Base-by-base conservation (phyloP, 768 basidiomycete species). In the Plicaturopsis crispa region DNA sequence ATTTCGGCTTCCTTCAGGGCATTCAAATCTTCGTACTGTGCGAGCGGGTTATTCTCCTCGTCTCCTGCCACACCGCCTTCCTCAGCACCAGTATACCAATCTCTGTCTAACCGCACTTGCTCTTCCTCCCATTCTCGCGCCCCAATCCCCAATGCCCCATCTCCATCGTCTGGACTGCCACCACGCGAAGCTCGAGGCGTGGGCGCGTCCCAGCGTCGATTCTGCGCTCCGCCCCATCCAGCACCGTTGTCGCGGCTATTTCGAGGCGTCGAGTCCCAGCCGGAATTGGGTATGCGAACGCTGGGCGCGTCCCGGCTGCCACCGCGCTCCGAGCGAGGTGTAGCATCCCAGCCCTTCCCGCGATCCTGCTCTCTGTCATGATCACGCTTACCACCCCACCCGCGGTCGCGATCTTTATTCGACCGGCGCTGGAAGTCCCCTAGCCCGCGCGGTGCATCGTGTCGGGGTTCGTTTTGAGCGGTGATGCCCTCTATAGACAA, bases 101-200 rank as follows among this genome's bases (percentile, higher is more conserved):
- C 92, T 19, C 96, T 70, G 59, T 99, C 96, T 52, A 97, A 54
- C 42, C 73, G 72, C 10, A 91, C 72, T 57, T 96, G 91, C 56
- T 98, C 96, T 51, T 97, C 94, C 58, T 97, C 96, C 96, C 94
- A 99, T 52, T 96, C 94, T 35, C 85, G 70, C 31, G 74, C 69
- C 53, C 92, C 85, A 20, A 93, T 58, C 6, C 73, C 78, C 14
- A 76, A 59, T 11, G 73, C 71, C 18, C 63, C 73, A 36, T 75
- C 80, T 22, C 80, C 81, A 33, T 69, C 78, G 33, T 86, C 84
- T 5, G 80, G 78, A 45, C 83, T 86, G 0, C 67, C 74, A 3
- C 73, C 80, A 48, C 86, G 66, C 2, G 71, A 69, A 33, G 66
- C 68, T 33, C 84, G 70, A 4, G 88, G 88, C 0, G 88, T 91